Percentiles rank a stretch among this genome's conserved stretches.
phyloP scores from a whole-genome alignment of 768 basidiomycete species.

The Royoungia palumana region DNA sequence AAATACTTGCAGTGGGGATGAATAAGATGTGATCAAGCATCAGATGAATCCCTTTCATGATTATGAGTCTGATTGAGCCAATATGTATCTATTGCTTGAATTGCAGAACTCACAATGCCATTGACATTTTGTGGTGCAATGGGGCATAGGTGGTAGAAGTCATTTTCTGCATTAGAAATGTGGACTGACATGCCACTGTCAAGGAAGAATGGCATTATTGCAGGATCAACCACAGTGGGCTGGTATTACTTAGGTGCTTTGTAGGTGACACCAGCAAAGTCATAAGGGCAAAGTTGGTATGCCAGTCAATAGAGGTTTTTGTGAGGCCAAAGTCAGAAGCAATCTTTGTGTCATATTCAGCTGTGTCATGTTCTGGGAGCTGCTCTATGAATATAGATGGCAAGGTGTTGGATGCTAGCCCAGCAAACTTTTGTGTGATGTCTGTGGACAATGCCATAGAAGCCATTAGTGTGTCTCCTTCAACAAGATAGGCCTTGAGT shows the following conservation, averaged over 20 bases:
- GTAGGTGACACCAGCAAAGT: not conserved
- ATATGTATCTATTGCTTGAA: slow-evolving; percentile 16
- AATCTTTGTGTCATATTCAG: not conserved
- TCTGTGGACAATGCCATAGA: too few species aligned
- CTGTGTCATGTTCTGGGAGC: too few species aligned
- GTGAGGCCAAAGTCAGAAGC: not conserved
- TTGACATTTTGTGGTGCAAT: slow-evolving; percentile 8
- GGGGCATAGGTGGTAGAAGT: slow-evolving; percentile 12
- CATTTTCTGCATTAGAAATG: slow-evolving; percentile 10
- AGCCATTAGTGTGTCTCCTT: too few species aligned
- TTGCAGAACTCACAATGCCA: slow-evolving; percentile 15
- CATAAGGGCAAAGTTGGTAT: not conserved
- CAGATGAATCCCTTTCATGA: slow-evolving; percentile 6
- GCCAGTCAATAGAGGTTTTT: not conserved
- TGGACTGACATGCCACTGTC: slow-evolving; percentile 11
- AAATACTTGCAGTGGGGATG: slow-evolving; percentile 22
- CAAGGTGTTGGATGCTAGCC: too few species aligned
- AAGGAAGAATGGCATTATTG: not conserved
- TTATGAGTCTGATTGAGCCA: slow-evolving; percentile 6
- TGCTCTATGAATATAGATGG: too few species aligned
- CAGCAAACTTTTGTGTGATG: too few species aligned
- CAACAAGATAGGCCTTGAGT: too few species aligned
- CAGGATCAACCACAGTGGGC: not conserved
- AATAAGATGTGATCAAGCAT: slow-evolving; percentile 16
- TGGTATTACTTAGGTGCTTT: not conserved